Evolutionary conservation across 139 green algal species (phyloP), one percentile per base, ranked within the genome.

Genomic region (Auxenochlorella pyrenoidosa): DNA sequence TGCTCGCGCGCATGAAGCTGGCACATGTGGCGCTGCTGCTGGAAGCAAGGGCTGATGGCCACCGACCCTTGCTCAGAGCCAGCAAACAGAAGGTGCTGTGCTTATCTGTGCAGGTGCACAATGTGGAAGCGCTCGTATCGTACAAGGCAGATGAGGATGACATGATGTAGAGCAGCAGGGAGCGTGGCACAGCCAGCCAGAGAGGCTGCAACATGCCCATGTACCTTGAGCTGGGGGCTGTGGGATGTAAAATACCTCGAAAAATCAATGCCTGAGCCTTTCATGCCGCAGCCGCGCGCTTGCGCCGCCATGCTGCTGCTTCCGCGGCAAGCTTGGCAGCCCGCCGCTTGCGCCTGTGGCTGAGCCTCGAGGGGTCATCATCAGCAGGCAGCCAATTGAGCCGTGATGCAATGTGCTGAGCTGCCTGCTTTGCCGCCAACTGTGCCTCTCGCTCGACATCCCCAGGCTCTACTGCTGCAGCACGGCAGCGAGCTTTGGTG

Each of bases 51-150:
- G 12, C 60, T 68, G 60, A 54, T 18, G 47, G 47, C 47, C 10
- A 10, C 47, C 47, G 47, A 6, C 47, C 47, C 47, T 54, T 10
- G 60, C 22, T 68, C 73, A 80, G 0, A 0, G 0, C 10, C 73
- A 38, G 41, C 0, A 38, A n/a, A 28, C 73, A 80, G 22, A 16
- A 51, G 0, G 18, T 44, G 32, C 75, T 1, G 30, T 32, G 30
- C 13, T 88, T 41, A 51, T 32, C 22, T 24, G 21, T 75, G 68
- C 87, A 95, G 92, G 94, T 99, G 68, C 96, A 99, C 89, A 96
- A 94, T 77, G 96, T 99, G 84, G 96, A 98, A 41, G 93, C 97
- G 0, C 91, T 97, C 72, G 97, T 99, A 66, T 92, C 95, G 0
- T 99, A 97, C 92, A 96, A 96, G 88, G 76, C 78, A 19, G 89